Percentiles rank a stretch among this genome's conserved stretches.
Evolutionary conservation across 73 alveolate species (phyloP).

Genomic region (Effrenium voratum): DNA sequence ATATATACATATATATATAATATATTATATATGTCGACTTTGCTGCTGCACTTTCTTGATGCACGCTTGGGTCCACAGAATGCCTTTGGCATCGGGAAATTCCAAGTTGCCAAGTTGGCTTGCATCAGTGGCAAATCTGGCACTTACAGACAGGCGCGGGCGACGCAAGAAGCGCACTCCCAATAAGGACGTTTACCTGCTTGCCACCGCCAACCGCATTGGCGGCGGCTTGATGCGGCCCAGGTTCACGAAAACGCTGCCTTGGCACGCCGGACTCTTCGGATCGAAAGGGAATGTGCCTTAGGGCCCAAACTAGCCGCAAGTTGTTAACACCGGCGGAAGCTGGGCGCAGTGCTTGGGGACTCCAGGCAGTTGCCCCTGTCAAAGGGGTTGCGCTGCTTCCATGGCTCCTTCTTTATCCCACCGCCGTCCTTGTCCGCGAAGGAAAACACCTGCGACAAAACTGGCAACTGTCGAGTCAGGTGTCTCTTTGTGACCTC

Average conservation of each 20-base stretch:
- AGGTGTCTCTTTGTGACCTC: too few species aligned
- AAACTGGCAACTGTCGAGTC: neutral
- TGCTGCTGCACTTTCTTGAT: too few species aligned
- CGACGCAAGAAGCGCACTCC: neutral
- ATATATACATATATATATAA: too few species aligned
- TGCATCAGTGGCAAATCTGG: too few species aligned
- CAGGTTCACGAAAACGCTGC: slow-evolving; percentile 79
- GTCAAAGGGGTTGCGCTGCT: slow-evolving; percentile 90
- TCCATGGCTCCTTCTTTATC: slow-evolving; percentile 75
- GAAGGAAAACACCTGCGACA: slow-evolving; percentile 62
- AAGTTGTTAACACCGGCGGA: too few species aligned
- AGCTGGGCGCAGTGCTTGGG: too few species aligned
- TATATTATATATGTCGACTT: too few species aligned
- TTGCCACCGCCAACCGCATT: slow-evolving; percentile 71
- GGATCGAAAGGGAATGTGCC: neutral
- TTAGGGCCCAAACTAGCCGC: neutral
- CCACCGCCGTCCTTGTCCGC: slow-evolving; percentile 20
- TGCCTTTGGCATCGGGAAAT: too few species aligned
- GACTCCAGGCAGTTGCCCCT: neutral
- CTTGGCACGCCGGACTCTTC: neutral
- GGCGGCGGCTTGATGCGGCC: slow-evolving; percentile 79
- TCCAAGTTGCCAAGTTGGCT: too few species aligned
- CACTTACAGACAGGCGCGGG: too few species aligned
- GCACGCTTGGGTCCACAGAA: too few species aligned
- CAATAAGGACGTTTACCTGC: neutral